Percentiles rank a stretch among this genome's conserved stretches.
Evolutionary conservation across 139 green algal species (phyloP).

Genomic region (Chara braunii): DNA sequence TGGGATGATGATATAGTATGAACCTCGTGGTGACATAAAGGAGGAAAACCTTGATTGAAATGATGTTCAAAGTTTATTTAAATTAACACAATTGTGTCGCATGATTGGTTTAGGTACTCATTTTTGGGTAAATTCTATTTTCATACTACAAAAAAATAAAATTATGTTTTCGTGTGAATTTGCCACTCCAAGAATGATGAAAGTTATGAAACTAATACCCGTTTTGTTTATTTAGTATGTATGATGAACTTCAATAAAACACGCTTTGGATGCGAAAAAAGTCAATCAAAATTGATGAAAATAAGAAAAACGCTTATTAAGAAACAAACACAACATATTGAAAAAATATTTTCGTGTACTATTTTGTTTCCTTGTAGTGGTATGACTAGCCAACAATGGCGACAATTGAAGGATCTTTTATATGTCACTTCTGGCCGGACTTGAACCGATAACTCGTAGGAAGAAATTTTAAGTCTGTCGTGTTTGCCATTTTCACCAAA

Average conservation of each 20-base stretch:
- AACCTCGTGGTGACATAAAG: too few species aligned
- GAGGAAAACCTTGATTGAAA: too few species aligned
- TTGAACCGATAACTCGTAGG: too few species aligned
- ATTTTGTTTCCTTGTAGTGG: slow-evolving; percentile 15
- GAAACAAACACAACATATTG: slow-evolving; percentile 15
- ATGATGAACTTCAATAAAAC: background rate
- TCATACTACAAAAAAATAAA: background rate
- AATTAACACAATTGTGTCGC: slow-evolving; percentile 6
- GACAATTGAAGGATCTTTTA: slow-evolving; percentile 19
- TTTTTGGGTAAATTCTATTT: background rate
- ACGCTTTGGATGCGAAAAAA: background rate
- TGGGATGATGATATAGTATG: too few species aligned
- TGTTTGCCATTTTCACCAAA: too few species aligned
- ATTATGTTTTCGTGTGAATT: too few species aligned
- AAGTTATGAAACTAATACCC: background rate
- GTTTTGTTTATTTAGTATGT: slow-evolving; percentile 9
- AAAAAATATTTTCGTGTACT: slow-evolving; percentile 4
- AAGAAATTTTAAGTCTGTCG: too few species aligned
- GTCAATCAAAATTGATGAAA: slow-evolving; percentile 15
- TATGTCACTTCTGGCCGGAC: slow-evolving; percentile 14
- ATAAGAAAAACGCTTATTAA: slow-evolving; percentile 18
- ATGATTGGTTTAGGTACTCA: background rate
- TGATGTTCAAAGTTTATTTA: too few species aligned
- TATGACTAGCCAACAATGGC: slow-evolving; percentile 3
- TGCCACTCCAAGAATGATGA: background rate